Evolutionary conservation across 768 basidiomycete genomes (phyloP), one percentile per base, ranked within the genome.

Genomic region (Leucocoprinus sp.): DNA sequence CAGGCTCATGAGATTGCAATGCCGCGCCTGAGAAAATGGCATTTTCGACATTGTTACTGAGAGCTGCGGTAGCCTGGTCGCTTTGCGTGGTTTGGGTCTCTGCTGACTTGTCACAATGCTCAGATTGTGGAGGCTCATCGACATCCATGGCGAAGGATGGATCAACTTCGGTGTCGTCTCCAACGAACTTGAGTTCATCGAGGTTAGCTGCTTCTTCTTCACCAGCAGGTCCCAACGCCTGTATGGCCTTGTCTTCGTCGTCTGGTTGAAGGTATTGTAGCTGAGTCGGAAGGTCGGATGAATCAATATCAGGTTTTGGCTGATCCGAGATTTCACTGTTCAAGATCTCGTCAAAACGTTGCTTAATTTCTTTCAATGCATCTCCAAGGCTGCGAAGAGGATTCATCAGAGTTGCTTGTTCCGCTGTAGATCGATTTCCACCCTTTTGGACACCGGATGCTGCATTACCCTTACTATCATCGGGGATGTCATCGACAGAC

Each of bases 191-290:
- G 27, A 97, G 78, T 41, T 95, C 83, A 52, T 83, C 74, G 37
- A 96, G 67, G 56, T 83, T 87, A 14, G 86, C 83, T 8, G 78
- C 76, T 58, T 93, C 80, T 53, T 95, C 91, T 34, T 89, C 82
- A 8, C 75, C 80, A 2, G 93, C 84, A 1, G 90, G 80, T 5
- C 91, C 95, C 17, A 98, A 74, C 1, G 93, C 91, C 62, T 95
- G 91, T 78, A 86, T 86, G 26, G 83, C 76, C 44, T 83, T 67
- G 50, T 76, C 78, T 22, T 65, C 69, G 38, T 84, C 82, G 29
- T 82, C 81, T 1, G 85, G 76, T 45, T 72, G 72, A 31, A 87
- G 64, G 61, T 95, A 91, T 60, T 96, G 89, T 11, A 96, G 61
- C 52, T 80, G 76, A 6, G 74, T 64, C 2, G 67, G 56, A 12